A percentile compares a stretch with the other conserved stretches of the same genome.
Evolutionary conservation across 257 asterid genomes (phyloP).

Genomic region (Plectranthus barbatus): DNA sequence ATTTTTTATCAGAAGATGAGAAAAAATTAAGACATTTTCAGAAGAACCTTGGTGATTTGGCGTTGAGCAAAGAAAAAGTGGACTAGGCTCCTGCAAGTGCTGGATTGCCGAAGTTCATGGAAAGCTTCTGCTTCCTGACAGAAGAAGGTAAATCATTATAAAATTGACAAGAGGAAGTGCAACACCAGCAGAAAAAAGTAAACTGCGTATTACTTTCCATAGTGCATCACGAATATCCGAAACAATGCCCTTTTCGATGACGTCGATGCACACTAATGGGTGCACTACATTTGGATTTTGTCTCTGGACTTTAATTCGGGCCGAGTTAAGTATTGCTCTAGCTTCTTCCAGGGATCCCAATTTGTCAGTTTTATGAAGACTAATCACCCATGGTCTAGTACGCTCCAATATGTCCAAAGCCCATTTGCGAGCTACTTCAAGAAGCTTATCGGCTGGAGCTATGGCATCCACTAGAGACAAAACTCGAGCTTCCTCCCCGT

Average conservation of each 20-base stretch:
- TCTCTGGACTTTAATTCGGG: slow-evolving; percentile 31
- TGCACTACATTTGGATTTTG: slow-evolving; percentile 31
- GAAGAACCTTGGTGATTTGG: slow-evolving; percentile 40
- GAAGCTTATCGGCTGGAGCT: slow-evolving; percentile 41
- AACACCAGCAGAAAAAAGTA: background rate
- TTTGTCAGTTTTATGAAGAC: slow-evolving; percentile 47
- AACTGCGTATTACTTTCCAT: slow-evolving; percentile 30
- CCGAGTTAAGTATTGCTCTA: slow-evolving; percentile 32
- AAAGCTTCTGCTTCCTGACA: slow-evolving; percentile 50
- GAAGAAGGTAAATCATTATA: slow-evolving; percentile 4
- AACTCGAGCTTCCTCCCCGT: slow-evolving; percentile 36
- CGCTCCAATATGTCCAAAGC: slow-evolving; percentile 47
- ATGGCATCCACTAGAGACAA: slow-evolving; percentile 49
- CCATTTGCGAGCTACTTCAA: slow-evolving; percentile 41
- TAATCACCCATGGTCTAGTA: slow-evolving; percentile 33
- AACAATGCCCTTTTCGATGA: slow-evolving; percentile 46
- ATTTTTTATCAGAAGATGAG: background rate
- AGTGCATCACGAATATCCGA: slow-evolving; percentile 38
- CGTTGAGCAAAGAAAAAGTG: slow-evolving; percentile 54
- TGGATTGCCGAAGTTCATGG: slow-evolving; percentile 48
- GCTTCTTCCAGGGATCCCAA: slow-evolving; percentile 40
- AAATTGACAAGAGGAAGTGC: background rate
- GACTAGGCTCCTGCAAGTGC: slow-evolving; percentile 47
- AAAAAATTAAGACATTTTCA: slow-evolving; percentile 7
- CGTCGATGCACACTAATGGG: slow-evolving; percentile 46